phyloP scores from a whole-genome alignment of 2,329 filamentous ascomycete genomes.

The Ophiosphaerella herpotricha region DNA sequence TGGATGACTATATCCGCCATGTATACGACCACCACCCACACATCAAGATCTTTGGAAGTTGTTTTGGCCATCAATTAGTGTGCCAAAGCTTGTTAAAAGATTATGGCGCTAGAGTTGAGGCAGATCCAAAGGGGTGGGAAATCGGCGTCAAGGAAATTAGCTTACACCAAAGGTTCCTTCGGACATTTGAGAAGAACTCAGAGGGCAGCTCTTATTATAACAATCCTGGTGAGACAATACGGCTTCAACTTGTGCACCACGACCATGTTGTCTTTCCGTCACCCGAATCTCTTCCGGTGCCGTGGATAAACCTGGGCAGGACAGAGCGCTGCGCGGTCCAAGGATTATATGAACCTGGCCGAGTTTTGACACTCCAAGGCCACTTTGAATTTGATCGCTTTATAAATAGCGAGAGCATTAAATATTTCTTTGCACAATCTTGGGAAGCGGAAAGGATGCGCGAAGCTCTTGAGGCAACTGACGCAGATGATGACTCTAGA shows the following conservation, averaged over 20 bases:
- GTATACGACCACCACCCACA: constrained; percentile 35
- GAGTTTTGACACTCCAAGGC: constrained; percentile 50
- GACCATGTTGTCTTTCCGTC: constrained; percentile 34
- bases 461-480: constrained; percentile 21
- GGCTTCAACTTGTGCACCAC: constrained; percentile 49
- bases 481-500: constrained; percentile 37
- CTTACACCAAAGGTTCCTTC: constrained; percentile 19
- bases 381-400: constrained; percentile 53
- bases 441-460: constrained; percentile 27
- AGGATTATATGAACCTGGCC: constrained; percentile 46
- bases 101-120: constrained; percentile 31
- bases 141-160: constrained; percentile 30
- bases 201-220: neutral
- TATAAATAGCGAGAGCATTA: constrained; percentile 47
- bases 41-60: constrained; percentile 51
- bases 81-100: constrained; percentile 45
- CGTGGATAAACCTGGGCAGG: constrained; percentile 27
- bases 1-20: constrained; percentile 36
- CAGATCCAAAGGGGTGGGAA: constrained; percentile 33
- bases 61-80: constrained; percentile 52
- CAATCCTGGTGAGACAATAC: constrained; percentile 16
- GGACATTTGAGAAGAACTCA: neutral
- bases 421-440: constrained; percentile 36
- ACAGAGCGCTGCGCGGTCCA: constrained; percentile 46
- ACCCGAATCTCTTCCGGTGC: constrained; percentile 14